These are phyloP conservation scores for Westerdykella sp. DNA, from an alignment of 2,329 filamentous ascomycete genomes.

Conservation along the genomic window DNA sequence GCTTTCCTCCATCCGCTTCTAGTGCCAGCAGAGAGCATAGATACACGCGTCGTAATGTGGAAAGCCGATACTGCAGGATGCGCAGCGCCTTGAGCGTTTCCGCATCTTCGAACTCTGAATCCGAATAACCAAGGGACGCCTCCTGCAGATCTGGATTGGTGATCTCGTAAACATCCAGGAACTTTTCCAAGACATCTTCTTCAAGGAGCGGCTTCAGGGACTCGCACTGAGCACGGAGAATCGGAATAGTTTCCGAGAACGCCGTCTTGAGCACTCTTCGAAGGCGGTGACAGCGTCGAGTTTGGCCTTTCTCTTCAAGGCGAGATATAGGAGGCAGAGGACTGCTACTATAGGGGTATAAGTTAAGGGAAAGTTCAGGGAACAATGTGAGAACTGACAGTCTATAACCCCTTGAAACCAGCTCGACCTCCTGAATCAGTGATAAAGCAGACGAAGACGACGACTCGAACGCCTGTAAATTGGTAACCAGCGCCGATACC, in stretches of 20 bases:
- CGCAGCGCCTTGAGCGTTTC: slow-evolving; percentile 76
- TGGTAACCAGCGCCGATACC: slow-evolving; percentile 62
- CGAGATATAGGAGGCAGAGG: slow-evolving; percentile 89
- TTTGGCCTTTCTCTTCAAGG: slow-evolving; percentile 75
- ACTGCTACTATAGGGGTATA: slow-evolving; percentile 56
- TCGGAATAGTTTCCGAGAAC: slow-evolving; percentile 63
- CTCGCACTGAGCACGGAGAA: slow-evolving; percentile 64
- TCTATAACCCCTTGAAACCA: slow-evolving; percentile 85
- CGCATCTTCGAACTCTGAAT: slow-evolving; percentile 64
- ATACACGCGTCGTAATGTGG: slow-evolving; percentile 74
- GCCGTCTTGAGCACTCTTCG: slow-evolving; percentile 67
- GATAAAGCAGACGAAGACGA: slow-evolving; percentile 69
- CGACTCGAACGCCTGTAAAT: slow-evolving; percentile 74
- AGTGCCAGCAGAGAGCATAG: slow-evolving; percentile 85
- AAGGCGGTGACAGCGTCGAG: slow-evolving; percentile 70
- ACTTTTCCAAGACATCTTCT: slow-evolving; percentile 78
- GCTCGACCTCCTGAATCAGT: slow-evolving; percentile 89
- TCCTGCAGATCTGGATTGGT: slow-evolving; percentile 44
- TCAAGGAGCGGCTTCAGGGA: slow-evolving; percentile 68
- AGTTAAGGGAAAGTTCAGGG: slow-evolving; percentile 17
- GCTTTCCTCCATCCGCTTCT: slow-evolving; percentile 70
- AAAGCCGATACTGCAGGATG: slow-evolving; percentile 59
- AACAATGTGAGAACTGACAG: slow-evolving; percentile 52
- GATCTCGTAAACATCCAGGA: slow-evolving; percentile 65
- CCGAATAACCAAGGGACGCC: slow-evolving; percentile 49